Percentiles rank a stretch among this genome's conserved stretches.
These are phyloP conservation scores for Pseudozyma sp. DNA, from an alignment of 1,284 basidiomycete species.

Conservation along the genomic window DNA sequence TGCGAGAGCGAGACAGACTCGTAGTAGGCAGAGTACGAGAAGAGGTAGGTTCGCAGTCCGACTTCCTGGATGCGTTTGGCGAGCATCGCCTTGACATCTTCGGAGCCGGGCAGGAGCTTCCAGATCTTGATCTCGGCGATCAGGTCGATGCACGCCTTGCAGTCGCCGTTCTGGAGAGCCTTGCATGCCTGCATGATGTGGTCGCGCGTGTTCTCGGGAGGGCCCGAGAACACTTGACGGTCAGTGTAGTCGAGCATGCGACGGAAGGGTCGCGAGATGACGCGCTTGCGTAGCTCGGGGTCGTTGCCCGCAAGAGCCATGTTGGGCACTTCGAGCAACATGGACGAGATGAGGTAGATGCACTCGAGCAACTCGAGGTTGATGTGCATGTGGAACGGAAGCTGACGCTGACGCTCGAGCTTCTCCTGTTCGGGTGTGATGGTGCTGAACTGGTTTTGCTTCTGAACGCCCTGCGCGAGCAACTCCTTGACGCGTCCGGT, in stretches of 20 bases:
- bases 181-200: slow-evolving; percentile 99
- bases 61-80: slow-evolving; percentile 98
- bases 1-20: slow-evolving; percentile 87
- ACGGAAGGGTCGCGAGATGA: slow-evolving; percentile 94
- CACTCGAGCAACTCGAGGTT: slow-evolving; percentile 98
- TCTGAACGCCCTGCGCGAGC: slow-evolving; percentile 92
- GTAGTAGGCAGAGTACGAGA: slow-evolving; percentile 97
- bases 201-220: slow-evolving; percentile 97
- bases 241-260: slow-evolving; percentile 96
- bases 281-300: slow-evolving; percentile 78
- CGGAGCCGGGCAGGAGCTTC: slow-evolving; percentile 88
- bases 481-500: slow-evolving; percentile 95
- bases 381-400: slow-evolving; percentile 99
- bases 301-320: slow-evolving; percentile 95
- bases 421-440: slow-evolving; percentile 95
- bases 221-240: slow-evolving; percentile 96
- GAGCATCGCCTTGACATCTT: slow-evolving; percentile 92
- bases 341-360: slow-evolving; percentile 96
- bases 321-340: slow-evolving; percentile 96
- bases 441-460: slow-evolving; percentile 81
- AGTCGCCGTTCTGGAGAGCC: slow-evolving; percentile 94
- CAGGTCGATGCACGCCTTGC: slow-evolving; percentile 92
- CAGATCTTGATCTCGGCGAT: slow-evolving; percentile 97
- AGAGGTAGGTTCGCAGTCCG: slow-evolving; percentile 94
- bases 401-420: slow-evolving; percentile 91